Percentiles rank a stretch among this genome's conserved stretches.
phyloP scores from a whole-genome alignment of 805 yeast species.

The Vanderwaltozyma tropicalis region DNA sequence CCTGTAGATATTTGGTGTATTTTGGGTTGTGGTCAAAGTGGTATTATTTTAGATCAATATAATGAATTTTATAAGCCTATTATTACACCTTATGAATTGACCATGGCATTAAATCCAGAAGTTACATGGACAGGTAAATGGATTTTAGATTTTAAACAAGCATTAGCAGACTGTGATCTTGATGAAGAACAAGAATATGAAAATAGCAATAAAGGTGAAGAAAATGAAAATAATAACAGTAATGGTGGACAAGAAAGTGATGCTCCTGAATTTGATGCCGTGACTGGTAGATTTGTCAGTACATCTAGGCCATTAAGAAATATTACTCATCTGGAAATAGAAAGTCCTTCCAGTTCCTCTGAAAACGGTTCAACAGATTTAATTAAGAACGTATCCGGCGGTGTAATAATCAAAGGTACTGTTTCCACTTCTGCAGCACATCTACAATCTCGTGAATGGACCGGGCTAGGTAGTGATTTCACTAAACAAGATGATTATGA shows the following conservation, averaged over 20 bases:
- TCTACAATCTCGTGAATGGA: conserved; percentile 70
- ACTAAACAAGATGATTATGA: conserved; percentile 34
- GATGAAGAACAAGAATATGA: conserved; percentile 23
- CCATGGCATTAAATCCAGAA: conserved; percentile 66
- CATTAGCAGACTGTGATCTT: conserved; percentile 32
- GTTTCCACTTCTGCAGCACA: conserved; percentile 80
- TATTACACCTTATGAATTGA: conserved; percentile 85
- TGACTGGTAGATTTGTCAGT: conserved; percentile 65
- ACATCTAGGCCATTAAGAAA: conserved; percentile 70
- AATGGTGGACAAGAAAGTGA: conserved; percentile 7
- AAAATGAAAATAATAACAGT: conserved; percentile 4
- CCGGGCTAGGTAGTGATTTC: conserved; percentile 85
- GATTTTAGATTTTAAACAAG: conserved; percentile 68
- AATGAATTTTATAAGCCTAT: conserved; percentile 85
- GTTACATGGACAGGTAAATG: conserved; percentile 89
- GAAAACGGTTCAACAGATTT: conserved; percentile 27
- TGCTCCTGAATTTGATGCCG: conserved; percentile 80
- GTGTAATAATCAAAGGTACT: conserved; percentile 61
- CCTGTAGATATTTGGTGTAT: conserved; percentile 92
- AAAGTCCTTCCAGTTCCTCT: conserved; percentile 28
- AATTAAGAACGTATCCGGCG: conserved; percentile 45
- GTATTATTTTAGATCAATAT: conserved; percentile 68
- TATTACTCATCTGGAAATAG: conserved; percentile 53
- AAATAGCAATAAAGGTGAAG: conserved; percentile 5
- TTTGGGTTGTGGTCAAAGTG: conserved; percentile 90